phyloP scores from a whole-genome alignment of 345 rosid genomes.

The Gynandropsis gynandra region DNA sequence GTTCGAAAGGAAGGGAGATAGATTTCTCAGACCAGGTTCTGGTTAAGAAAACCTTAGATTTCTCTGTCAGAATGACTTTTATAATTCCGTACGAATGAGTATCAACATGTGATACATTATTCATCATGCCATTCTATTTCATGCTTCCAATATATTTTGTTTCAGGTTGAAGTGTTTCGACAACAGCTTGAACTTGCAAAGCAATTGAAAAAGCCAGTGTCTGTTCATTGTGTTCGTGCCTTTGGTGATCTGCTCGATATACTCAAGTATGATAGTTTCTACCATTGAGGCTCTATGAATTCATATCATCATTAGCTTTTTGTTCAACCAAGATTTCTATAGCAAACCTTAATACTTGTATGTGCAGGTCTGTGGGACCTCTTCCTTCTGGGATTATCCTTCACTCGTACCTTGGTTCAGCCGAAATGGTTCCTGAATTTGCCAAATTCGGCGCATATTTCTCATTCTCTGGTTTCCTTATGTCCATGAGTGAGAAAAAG shows the following conservation, averaged over 20 bases:
- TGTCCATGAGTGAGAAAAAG: slow-evolving; percentile 68
- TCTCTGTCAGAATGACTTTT: neutral
- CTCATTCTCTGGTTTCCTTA: slow-evolving; percentile 83
- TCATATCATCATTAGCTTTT: neutral
- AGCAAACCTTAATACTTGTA: slow-evolving; percentile 1
- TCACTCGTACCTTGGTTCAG: slow-evolving; percentile 80
- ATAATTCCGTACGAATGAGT: neutral
- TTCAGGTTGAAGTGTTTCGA: slow-evolving; percentile 57
- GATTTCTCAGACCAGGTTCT: slow-evolving; percentile 71
- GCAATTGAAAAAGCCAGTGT: slow-evolving; percentile 68
- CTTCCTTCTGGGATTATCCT: slow-evolving; percentile 83
- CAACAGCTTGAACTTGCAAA: slow-evolving; percentile 87
- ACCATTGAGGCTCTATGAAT: neutral
- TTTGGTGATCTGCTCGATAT: slow-evolving; percentile 76
- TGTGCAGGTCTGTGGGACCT: slow-evolving; percentile 59
- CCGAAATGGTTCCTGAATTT: slow-evolving; percentile 95
- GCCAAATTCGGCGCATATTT: slow-evolving; percentile 86
- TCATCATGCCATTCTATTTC: neutral
- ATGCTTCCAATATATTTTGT: neutral
- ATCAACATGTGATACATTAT: slow-evolving; percentile 1
- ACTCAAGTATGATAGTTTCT: slow-evolving; percentile 42
- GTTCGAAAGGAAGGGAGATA: slow-evolving; percentile 66
- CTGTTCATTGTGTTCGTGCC: slow-evolving; percentile 86
- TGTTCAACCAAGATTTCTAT: neutral
- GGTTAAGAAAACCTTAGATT: neutral